Evolutionary conservation across 2,329 filamentous ascomycete species (phyloP), one percentile per base, ranked within the genome.

Genomic region (Graphilbum fragrans): DNA sequence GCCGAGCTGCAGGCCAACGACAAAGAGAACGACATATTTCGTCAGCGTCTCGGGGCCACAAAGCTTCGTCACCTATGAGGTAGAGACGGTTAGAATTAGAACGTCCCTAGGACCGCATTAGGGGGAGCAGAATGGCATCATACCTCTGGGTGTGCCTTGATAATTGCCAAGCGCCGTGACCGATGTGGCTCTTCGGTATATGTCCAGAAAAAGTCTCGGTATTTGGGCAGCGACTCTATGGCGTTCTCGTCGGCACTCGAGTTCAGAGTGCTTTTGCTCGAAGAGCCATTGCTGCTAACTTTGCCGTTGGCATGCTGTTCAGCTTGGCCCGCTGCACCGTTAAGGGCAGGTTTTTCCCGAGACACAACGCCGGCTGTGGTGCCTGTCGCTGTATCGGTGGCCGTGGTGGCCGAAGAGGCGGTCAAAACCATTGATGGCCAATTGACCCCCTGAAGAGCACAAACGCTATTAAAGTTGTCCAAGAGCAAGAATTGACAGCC

Each of bases 181-280:
- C 87, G 78, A 63, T 98, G 92, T 47, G 92, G 92, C 64, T 98
- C 92, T 61, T 98, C 92, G 10, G 92, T 95, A 59, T 98, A 96
- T 33, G 92, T 94, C 92, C 93, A 96, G 67, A 94, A 94, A 71
- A 96, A 96, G 59, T 80, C 72, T 47, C 79, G 55, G 48, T 68
- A 58, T 39, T 59, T 59, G n/a, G 54, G 21, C 22, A 38, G 35
- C 2, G 27, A 48, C 51, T 66, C 62, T 41, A 62, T 47, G 25
- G 57, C 54, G 41, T 72, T 61, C 41, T 61, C 38, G 55, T 44
- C 20, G 46, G 32, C 20, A 45, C 35, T 29, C 29, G 31, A 40
- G 33, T 41, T 33, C 37, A 35, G 25, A 27, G 45, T 12, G 39
- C n/a, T n/a, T n/a, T n/a, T n/a, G n/a, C n/a, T n/a, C n/a, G n/a